Conservation (phyloP, 257 asterid species). For the Striga asiatica region DNA sequence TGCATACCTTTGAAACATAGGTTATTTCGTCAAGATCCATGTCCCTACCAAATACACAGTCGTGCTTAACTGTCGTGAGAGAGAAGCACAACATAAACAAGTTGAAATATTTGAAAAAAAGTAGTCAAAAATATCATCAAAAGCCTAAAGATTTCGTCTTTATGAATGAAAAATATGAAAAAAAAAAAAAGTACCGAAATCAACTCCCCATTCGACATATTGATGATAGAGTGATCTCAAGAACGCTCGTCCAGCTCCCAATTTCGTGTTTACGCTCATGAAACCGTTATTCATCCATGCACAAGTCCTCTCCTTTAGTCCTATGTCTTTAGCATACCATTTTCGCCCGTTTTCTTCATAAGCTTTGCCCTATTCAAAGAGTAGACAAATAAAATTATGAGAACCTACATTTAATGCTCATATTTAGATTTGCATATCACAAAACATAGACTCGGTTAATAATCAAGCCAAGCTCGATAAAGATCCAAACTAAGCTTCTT, state of each 20-base stretch:
- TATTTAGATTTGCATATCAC: no score
- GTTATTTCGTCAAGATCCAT: constrained; percentile 62
- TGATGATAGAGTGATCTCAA: constrained; percentile 84
- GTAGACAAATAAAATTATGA: not conserved
- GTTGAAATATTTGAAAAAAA: not conserved
- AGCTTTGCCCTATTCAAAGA: constrained; percentile 48
- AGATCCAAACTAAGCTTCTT: no score
- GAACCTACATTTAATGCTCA: no score
- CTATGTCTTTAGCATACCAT: constrained; percentile 75
- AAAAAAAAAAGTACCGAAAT: constrained; percentile 46
- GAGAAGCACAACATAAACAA: not conserved
- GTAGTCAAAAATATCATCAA: not conserved
- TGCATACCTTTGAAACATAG: constrained; percentile 46
- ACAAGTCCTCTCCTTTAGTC: constrained; percentile 65
- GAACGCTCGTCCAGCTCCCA: constrained; percentile 89
- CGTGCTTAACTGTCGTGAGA: constrained; percentile 63
- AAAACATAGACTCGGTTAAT: no score
- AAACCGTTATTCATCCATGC: constrained; percentile 84
- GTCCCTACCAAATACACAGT: constrained; percentile 87
- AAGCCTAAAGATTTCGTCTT: no score
- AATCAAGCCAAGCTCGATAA: no score
- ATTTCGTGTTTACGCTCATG: constrained; percentile 72
- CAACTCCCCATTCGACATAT: constrained; percentile 95
- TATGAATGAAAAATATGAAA: no score
- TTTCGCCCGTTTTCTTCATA: constrained; percentile 57